Evolutionary conservation across 805 yeast genomes (phyloP).

Genomic region (Limtongia smithiae): DNA sequence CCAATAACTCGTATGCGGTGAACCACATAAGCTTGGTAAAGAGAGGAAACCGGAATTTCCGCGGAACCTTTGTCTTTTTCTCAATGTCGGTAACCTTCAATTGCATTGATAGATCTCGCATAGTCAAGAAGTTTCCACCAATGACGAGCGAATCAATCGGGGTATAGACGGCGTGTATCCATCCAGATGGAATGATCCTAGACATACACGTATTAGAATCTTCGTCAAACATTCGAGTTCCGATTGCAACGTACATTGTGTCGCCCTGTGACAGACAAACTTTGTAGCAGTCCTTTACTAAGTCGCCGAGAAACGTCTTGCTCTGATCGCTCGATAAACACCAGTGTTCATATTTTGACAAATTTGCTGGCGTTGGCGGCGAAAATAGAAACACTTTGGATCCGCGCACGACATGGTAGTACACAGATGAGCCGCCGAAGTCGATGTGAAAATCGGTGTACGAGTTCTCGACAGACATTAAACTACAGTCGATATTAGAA

Average conservation of each 20-base stretch:
- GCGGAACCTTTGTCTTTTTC: conserved; percentile 63
- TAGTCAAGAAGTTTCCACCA: conserved; percentile 83
- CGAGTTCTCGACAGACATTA: conserved; percentile 78
- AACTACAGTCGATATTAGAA: conserved; percentile 23
- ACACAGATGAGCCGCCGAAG: conserved; percentile 90
- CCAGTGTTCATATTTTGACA: conserved; percentile 67
- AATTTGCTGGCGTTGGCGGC: conserved; percentile 69
- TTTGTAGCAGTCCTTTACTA: conserved; percentile 49
- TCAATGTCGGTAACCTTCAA: conserved; percentile 61
- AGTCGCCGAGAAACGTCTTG: conserved; percentile 60
- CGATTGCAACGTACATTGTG: conserved; percentile 41
- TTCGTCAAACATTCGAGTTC: neutral
- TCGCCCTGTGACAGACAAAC: conserved; percentile 62
- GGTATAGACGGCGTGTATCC: conserved; percentile 89
- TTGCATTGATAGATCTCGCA: conserved; percentile 60
- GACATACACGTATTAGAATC: neutral
- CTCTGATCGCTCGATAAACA: conserved; percentile 62
- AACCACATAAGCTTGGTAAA: conserved; percentile 70
- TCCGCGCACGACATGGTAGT: conserved; percentile 78
- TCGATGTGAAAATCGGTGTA: conserved; percentile 90
- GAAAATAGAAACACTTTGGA: conserved; percentile 67
- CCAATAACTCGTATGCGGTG: conserved; percentile 47
- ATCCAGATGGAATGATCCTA: conserved; percentile 76
- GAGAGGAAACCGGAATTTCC: conserved; percentile 72
- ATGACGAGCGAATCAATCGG: conserved; percentile 76